Evolutionary conservation across 805 yeast species (phyloP).

Genomic region (Alloascoidea africana): DNA sequence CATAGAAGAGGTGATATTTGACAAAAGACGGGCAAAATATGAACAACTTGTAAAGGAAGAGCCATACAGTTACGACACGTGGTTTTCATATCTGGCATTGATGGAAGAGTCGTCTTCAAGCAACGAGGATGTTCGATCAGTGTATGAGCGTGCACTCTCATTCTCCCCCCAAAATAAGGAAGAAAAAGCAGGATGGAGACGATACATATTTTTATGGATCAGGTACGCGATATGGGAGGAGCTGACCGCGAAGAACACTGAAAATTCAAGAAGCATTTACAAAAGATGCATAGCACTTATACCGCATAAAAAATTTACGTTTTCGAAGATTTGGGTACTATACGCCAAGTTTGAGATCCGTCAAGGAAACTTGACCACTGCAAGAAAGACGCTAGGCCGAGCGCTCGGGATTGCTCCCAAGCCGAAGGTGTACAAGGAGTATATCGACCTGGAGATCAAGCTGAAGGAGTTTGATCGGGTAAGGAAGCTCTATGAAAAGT

Average conservation of each 20-base stretch:
- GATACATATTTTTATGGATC: constrained; percentile 61
- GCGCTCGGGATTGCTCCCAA: constrained; percentile 58
- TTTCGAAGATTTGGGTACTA: constrained; percentile 59
- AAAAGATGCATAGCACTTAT: constrained; percentile 28
- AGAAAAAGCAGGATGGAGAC: constrained; percentile 39
- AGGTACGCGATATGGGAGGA: constrained; percentile 52
- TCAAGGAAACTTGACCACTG: constrained; percentile 28
- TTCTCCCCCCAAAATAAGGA: constrained; percentile 20
- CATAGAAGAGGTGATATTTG: constrained; percentile 34
- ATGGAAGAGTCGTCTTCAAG: constrained; percentile 23
- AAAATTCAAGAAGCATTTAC: constrained; percentile 35
- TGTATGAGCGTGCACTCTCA: constrained; percentile 29
- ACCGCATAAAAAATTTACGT: constrained; percentile 48
- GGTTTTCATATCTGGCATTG: constrained; percentile 66
- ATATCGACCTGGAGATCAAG: constrained; percentile 50
- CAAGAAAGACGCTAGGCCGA: constrained; percentile 58
- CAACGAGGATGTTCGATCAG: constrained; percentile 17
- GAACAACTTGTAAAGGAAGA: constrained; percentile 28
- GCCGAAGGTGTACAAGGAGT: constrained; percentile 39
- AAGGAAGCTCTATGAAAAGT: constrained; percentile 54
- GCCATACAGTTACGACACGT: constrained; percentile 53
- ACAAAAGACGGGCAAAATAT: constrained; percentile 41
- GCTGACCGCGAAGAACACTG: constrained; percentile 24
- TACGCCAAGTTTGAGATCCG: constrained; percentile 66
- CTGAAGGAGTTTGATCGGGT: constrained; percentile 74